phyloP scores from a whole-genome alignment of 1,284 basidiomycete species.

The Tranzscheliella williamsii region DNA sequence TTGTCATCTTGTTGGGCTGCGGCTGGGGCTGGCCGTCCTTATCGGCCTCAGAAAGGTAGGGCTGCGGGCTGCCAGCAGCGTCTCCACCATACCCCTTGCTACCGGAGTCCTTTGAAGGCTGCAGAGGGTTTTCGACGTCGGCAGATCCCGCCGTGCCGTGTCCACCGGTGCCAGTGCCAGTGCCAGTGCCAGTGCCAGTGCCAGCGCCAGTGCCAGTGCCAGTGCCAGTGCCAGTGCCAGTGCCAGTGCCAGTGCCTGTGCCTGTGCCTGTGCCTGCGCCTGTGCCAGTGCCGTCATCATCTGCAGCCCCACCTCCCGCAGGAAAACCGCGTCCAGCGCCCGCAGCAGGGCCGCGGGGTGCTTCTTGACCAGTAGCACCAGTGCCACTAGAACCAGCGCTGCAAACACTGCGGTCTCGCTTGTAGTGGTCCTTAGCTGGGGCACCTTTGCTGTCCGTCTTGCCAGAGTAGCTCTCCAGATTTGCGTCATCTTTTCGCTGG shows the following conservation, averaged over 20 bases:
- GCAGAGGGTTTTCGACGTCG: no score
- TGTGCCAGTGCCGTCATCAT: not conserved
- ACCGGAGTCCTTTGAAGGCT: no score
- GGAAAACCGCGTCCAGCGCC: not conserved
- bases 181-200: not conserved
- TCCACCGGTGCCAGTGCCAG: not conserved
- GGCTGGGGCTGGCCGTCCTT: no score
- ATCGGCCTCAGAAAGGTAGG: no score
- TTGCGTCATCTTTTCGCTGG: conserved; percentile 29
- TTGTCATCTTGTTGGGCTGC: no score
- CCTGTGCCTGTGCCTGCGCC: no score
- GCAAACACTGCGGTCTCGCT: conserved; percentile 32
- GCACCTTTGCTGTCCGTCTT: conserved; percentile 1
- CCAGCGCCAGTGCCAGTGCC: not conserved
- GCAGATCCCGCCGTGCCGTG: no score
- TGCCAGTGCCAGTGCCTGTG: no score
- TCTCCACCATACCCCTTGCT: no score
- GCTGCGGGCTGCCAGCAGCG: no score
- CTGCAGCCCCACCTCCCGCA: not conserved
- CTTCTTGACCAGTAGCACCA: not conserved
- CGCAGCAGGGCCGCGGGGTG: not conserved
- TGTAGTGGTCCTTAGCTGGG: conserved; percentile 12
- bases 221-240: not conserved
- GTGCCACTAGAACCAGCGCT: conserved; percentile 1
- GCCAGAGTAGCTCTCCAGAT: conserved; percentile 10